These are phyloP conservation scores for Moesziomyces globuligerus DNA, from an alignment of 1,284 basidiomycete species.

Conservation along the genomic window DNA sequence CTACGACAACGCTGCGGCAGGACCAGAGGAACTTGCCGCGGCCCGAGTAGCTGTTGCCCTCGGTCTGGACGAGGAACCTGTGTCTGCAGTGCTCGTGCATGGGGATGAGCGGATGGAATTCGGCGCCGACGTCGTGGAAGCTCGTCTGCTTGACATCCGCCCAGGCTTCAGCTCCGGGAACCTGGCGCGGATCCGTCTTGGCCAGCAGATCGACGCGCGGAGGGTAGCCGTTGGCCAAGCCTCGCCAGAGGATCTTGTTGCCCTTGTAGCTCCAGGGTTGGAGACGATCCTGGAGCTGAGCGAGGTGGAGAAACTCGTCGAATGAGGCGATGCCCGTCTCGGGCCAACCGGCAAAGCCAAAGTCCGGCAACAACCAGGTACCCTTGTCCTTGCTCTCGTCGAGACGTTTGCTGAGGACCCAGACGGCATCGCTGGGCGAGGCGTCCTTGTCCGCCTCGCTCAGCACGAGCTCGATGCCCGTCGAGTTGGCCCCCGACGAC, in stretches of 20 bases:
- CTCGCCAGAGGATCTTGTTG: slow-evolving; percentile 41
- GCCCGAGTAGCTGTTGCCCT: slow-evolving; percentile 57
- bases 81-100: slow-evolving; percentile 50
- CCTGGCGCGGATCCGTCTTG: slow-evolving; percentile 21
- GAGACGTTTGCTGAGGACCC: slow-evolving; percentile 39
- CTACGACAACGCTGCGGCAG: slow-evolving; percentile 44
- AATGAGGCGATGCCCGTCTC: slow-evolving; percentile 49
- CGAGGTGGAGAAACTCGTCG: slow-evolving; percentile 41
- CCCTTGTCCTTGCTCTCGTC: slow-evolving; percentile 21
- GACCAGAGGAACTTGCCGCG: slow-evolving; percentile 48
- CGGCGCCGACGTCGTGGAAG: slow-evolving; percentile 44
- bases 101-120: slow-evolving; percentile 37
- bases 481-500: neutral
- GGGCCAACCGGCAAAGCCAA: slow-evolving; percentile 57
- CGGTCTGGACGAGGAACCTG: slow-evolving; percentile 55
- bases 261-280: slow-evolving; percentile 41
- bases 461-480: slow-evolving; percentile 42
- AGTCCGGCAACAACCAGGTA: slow-evolving; percentile 50
- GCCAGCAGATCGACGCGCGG: slow-evolving; percentile 36
- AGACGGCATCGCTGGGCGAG: slow-evolving; percentile 21
- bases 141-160: slow-evolving; percentile 50
- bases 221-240: slow-evolving; percentile 45
- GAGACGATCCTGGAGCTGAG: slow-evolving; percentile 26
- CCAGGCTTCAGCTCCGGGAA: slow-evolving; percentile 24
- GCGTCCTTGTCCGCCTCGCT: slow-evolving; percentile 50